Conservation (phyloP, 441 rosid species). For the Populus hybrid region DNA sequence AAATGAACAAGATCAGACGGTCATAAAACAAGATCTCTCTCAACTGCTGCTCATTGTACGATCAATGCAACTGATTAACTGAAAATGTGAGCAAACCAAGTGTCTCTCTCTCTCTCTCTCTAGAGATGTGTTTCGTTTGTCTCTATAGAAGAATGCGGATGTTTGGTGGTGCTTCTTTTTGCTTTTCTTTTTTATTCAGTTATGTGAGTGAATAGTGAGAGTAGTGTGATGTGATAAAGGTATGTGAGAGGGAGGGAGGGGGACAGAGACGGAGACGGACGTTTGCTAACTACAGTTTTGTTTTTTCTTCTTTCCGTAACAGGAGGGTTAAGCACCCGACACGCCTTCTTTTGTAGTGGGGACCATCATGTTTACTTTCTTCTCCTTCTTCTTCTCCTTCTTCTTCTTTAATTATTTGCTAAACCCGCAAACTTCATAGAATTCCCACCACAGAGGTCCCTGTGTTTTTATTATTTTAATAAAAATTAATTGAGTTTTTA, state of each 20-base stretch:
- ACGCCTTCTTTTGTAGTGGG: slow-evolving; percentile 19
- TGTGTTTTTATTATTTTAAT: neutral
- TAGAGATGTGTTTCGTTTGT: neutral
- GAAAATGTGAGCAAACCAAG: neutral
- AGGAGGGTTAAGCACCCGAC: slow-evolving; percentile 28
- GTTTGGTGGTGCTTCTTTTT: no score
- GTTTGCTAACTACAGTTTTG: slow-evolving; percentile 6
- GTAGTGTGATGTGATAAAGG: neutral
- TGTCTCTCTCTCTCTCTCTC: neutral
- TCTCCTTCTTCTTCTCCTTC: no score
- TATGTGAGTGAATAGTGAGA: neutral
- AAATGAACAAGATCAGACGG: slow-evolving; percentile 22
- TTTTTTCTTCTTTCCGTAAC: slow-evolving; percentile 22
- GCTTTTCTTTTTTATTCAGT: neutral
- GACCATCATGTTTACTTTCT: neutral
- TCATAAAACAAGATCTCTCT: slow-evolving; percentile 4
- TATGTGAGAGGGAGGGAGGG: neutral
- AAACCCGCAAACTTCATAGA: neutral
- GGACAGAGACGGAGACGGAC: slow-evolving; percentile 15
- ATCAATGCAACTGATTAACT: neutral
- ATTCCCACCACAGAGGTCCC: neutral
- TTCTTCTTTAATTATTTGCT: no score
- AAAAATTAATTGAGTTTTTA: no score
- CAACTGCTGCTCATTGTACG: neutral
- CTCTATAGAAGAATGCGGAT: neutral